phyloP scores from a whole-genome alignment of 1,284 basidiomycete species.

The Fomes fomentarius region DNA sequence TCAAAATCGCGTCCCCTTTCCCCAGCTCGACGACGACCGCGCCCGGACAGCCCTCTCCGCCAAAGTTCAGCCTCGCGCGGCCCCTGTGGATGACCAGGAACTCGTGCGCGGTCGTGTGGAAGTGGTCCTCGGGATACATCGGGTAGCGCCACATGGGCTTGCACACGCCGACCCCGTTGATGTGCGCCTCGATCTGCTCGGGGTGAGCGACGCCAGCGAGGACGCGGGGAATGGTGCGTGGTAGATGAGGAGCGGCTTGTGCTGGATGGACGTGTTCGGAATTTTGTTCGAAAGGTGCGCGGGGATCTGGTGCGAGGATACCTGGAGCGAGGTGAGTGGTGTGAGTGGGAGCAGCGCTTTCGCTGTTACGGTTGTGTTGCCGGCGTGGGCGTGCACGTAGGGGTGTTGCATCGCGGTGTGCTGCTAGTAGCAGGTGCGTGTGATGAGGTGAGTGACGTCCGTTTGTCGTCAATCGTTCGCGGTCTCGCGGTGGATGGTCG shows the following conservation, averaged over 20 bases:
- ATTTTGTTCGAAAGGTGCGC: constrained; percentile 27
- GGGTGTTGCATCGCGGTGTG: background rate
- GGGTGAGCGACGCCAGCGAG: constrained; percentile 22
- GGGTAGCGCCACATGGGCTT: constrained; percentile 43
- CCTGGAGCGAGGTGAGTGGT: constrained; percentile 26
- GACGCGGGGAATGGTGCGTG: constrained; percentile 27
- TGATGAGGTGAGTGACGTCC: too few species aligned
- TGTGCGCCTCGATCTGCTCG: constrained; percentile 34
- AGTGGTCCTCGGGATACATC: constrained; percentile 46
- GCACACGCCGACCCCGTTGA: constrained; percentile 38
- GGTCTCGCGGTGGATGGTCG: too few species aligned
- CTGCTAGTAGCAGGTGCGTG: background rate
- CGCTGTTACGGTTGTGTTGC: background rate
- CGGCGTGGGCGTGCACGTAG: background rate
- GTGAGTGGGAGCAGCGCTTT: constrained; percentile 24
- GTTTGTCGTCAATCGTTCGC: too few species aligned
- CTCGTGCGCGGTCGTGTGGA: constrained; percentile 47
- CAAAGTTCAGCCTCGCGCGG: constrained; percentile 41
- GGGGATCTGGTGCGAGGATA: constrained; percentile 30
- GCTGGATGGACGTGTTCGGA: constrained; percentile 34
- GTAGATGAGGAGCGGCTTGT: constrained; percentile 34
- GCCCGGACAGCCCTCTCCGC: constrained; percentile 39
- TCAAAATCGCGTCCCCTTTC: constrained; percentile 43
- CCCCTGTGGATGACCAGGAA: constrained; percentile 39
- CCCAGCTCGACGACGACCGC: constrained; percentile 35